Percentiles rank a stretch among this genome's conserved stretches.
Evolutionary conservation across 2,329 filamentous ascomycete genomes (phyloP).

Genomic region (Venturia effusa): DNA sequence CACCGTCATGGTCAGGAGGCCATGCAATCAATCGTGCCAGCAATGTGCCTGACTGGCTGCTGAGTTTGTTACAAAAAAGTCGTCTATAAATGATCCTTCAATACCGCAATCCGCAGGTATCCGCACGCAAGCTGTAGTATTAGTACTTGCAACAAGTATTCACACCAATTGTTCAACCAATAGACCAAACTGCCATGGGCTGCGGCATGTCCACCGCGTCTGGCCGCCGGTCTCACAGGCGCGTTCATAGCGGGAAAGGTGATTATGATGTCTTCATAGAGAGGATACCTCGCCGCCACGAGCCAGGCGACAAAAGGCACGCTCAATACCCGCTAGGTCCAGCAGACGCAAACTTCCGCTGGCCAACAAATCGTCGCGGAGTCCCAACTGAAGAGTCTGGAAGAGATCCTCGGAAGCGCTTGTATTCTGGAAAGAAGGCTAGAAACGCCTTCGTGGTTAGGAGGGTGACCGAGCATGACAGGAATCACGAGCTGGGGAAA

Average conservation of each 20-base stretch:
- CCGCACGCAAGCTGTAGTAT: background rate
- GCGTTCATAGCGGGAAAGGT: background rate
- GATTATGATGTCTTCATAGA: background rate
- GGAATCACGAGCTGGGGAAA: background rate
- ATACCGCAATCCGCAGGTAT: background rate
- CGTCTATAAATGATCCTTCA: background rate
- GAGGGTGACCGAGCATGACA: background rate
- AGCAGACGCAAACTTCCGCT: background rate
- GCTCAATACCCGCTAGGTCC: constrained; percentile 1
- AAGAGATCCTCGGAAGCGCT: background rate
- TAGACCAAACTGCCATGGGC: background rate
- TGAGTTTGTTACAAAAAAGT: too few relatives aligned
- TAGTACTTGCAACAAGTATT: background rate
- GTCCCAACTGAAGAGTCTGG: background rate
- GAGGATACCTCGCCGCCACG: background rate
- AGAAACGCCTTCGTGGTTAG: background rate
- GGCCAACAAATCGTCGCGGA: background rate
- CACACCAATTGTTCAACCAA: background rate
- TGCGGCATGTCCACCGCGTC: background rate
- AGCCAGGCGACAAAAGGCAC: background rate
- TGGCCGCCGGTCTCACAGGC: background rate
- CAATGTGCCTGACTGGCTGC: background rate
- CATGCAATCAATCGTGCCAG: background rate
- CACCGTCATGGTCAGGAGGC: background rate
- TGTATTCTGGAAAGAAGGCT: background rate